phyloP scores from a whole-genome alignment of 768 basidiomycete genomes.

The Lactarius deliciosus region DNA sequence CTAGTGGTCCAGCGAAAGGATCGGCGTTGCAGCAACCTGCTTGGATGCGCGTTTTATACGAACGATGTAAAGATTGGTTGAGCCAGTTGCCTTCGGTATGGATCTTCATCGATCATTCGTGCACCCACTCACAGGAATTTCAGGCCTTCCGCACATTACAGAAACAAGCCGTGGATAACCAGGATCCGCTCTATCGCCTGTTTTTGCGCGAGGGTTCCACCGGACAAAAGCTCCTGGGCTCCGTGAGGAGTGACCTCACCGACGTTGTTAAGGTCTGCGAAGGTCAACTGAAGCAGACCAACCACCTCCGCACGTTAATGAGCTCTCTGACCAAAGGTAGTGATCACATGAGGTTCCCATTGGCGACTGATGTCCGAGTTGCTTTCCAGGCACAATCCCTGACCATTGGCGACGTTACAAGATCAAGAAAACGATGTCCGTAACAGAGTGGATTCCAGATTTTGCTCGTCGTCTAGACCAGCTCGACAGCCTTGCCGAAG shows the following conservation, averaged over 20 bases:
- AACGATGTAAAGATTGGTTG: constrained; percentile 85
- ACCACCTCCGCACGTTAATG: constrained; percentile 90
- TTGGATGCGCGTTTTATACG: constrained; percentile 89
- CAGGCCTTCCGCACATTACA: constrained; percentile 65
- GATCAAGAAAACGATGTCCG: constrained; percentile 75
- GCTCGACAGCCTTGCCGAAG: constrained; percentile 65
- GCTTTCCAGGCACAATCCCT: constrained; percentile 74
- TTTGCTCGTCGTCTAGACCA: constrained; percentile 80
- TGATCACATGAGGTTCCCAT: constrained; percentile 23
- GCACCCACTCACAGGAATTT: constrained; percentile 24
- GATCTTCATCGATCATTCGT: constrained; percentile 4
- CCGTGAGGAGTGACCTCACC: constrained; percentile 76
- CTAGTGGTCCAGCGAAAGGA: constrained; percentile 58
- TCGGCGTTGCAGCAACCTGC: constrained; percentile 78
- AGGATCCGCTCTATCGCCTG: constrained; percentile 84
- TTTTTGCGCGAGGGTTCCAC: constrained; percentile 87
- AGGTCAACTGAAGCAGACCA: constrained; percentile 91
- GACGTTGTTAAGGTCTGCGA: constrained; percentile 83
- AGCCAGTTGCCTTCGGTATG: constrained; percentile 70
- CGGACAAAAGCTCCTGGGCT: constrained; percentile 72
- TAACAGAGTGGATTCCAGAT: constrained; percentile 84
- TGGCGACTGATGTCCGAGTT: constrained; percentile 26
- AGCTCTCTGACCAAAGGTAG: constrained; percentile 85
- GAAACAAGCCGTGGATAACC: constrained; percentile 65
- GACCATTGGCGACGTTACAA: constrained; percentile 89